Base-by-base conservation (phyloP, 108 stramenopile species). In the Schizochytrium sp. region DNA sequence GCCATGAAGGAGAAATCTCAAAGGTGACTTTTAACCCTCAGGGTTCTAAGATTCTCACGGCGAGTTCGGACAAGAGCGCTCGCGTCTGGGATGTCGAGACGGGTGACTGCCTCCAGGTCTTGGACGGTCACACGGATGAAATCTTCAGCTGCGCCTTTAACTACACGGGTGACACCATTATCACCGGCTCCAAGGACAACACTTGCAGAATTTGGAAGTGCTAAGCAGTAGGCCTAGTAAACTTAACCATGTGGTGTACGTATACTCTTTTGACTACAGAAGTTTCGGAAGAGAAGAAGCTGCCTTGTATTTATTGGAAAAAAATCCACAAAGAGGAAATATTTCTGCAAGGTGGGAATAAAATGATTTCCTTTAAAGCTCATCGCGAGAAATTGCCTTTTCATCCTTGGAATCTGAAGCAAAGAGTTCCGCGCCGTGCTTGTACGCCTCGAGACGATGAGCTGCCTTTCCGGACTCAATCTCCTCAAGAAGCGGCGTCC, bases 131-230 rank as follows among this genome's bases (percentile, higher is more conserved):
- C 92, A 93, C 94, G 0, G 94, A 95, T 60, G 94, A 95, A 47
- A 94, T 95, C 58, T 95, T 95, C 72, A 58, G 53, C 69, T 95
- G 94, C 72, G 94, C 94, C 5, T 95, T 94, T 92, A 95, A 95
- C 91, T 95, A 95, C 90, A 88, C 91, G 18, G 94, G 94, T 4
- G 94, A 94, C 88, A 94, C 94, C 5, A 93, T 95, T 58, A 95
- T 95, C 60, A 95, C 94, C 14, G 91, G 69, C 5, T 88, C 93
- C n/a, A 95, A 95, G 87, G 94, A 95, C 72, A 95, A 95, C 72
- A 95, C 94, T 5, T 95, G 94, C 71, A 58, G 94, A 25, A 91
- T 95, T 44, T 95, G 94, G 94, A 58, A 90, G 57, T 93, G 92
- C 91, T 83, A 83, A 83, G 6, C 63, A 69, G 8, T 23, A 23